A percentile compares a stretch with the other conserved stretches of the same genome.
Conservation (phyloP, 2,329 filamentous ascomycete genomes). For the Aschersonia sp. region DNA sequence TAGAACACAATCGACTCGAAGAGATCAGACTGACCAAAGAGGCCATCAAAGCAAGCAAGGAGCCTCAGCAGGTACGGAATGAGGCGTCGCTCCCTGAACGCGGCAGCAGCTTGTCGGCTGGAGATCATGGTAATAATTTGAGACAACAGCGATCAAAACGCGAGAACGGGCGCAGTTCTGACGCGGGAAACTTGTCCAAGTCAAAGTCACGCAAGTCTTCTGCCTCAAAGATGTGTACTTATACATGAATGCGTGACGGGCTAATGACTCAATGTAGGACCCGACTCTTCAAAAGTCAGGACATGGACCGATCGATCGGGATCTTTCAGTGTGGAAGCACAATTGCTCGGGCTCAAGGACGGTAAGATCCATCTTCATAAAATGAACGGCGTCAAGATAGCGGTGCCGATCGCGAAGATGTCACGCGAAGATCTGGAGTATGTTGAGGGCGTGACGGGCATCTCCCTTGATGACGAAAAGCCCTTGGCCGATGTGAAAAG, state of each 20-base stretch:
- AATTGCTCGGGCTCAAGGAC: slow-evolving; percentile 88
- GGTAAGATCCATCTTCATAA: slow-evolving; percentile 98
- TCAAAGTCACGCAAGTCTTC: slow-evolving; percentile 55
- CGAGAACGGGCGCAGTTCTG: slow-evolving; percentile 46
- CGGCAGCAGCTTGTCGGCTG: slow-evolving; percentile 60
- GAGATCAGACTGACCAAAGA: slow-evolving; percentile 76
- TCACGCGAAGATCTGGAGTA: slow-evolving; percentile 89
- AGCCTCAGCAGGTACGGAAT: slow-evolving; percentile 53
- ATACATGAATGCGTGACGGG: no score
- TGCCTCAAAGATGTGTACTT: background rate
- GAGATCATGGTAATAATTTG: slow-evolving; percentile 51
- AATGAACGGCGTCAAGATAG: slow-evolving; percentile 95
- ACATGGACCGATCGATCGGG: slow-evolving; percentile 93
- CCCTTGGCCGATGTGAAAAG: slow-evolving; percentile 73
- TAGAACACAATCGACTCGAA: slow-evolving; percentile 66
- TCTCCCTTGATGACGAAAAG: slow-evolving; percentile 88
- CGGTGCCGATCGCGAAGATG: slow-evolving; percentile 92
- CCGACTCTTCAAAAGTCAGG: slow-evolving; percentile 67
- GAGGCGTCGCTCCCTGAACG: slow-evolving; percentile 62
- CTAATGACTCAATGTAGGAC: slow-evolving; percentile 39
- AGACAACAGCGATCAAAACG: slow-evolving; percentile 56
- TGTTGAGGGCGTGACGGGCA: slow-evolving; percentile 74
- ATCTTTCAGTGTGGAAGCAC: slow-evolving; percentile 92
- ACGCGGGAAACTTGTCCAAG: slow-evolving; percentile 35
- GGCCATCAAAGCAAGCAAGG: slow-evolving; percentile 51